A percentile compares a stretch with the other conserved stretches of the same genome.
phyloP scores from a whole-genome alignment of 371 early-diverging fungal genomes.

The Mucor velutinosus region DNA sequence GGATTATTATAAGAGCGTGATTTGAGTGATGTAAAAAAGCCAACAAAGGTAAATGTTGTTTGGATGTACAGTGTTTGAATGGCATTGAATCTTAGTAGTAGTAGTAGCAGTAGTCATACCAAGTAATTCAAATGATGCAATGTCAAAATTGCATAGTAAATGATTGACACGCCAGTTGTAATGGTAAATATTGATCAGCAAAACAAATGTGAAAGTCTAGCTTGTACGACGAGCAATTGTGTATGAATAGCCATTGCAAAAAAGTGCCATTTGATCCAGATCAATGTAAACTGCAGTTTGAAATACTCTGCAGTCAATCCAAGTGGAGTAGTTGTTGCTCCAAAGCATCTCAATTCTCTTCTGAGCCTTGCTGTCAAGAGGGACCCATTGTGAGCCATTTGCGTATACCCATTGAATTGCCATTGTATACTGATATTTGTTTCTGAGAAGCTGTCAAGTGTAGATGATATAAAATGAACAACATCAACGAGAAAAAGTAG shows the following conservation, averaged over 20 bases:
- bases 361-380: slow-evolving; percentile 10
- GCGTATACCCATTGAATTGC: slow-evolving; percentile 19
- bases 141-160: neutral
- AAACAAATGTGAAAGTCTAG: neutral
- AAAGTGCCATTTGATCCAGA: slow-evolving; percentile 9
- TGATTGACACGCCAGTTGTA: neutral
- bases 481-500: neutral
- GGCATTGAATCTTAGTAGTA: neutral
- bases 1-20: neutral
- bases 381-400: slow-evolving; percentile 15
- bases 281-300: slow-evolving; percentile 14
- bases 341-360: slow-evolving; percentile 11
- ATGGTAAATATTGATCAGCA: neutral
- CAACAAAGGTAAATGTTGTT: neutral
- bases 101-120: neutral
- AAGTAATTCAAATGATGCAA: neutral
- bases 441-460: neutral
- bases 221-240: neutral
- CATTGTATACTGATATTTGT: neutral
- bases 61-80: neutral
- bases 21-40: neutral
- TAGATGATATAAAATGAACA: neutral
- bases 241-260: slow-evolving; percentile 8
- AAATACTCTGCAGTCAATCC: slow-evolving; percentile 6
- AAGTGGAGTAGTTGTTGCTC: slow-evolving; percentile 11